Conservation (phyloP, 768 basidiomycete genomes). For the Pisolithus albus region DNA sequence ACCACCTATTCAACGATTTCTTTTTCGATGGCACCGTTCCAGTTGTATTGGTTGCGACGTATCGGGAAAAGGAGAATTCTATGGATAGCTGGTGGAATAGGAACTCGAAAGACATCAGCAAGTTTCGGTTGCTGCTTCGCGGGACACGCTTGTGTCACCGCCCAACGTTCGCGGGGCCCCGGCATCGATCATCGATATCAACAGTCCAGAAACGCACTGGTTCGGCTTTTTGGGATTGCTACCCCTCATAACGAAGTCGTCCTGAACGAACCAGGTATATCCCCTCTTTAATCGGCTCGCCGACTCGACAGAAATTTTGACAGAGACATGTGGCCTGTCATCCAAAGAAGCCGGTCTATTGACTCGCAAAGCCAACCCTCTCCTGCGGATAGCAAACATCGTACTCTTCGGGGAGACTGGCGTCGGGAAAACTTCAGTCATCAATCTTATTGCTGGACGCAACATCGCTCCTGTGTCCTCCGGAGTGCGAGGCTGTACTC, state of each 20-base stretch:
- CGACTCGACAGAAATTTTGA: conserved; percentile 12
- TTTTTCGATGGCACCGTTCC: conserved; percentile 29
- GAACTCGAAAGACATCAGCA: conserved; percentile 16
- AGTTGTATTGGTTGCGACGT: conserved; percentile 24
- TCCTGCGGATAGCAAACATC: conserved; percentile 18
- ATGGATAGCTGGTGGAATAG: conserved; percentile 20
- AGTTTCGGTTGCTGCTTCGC: conserved; percentile 17
- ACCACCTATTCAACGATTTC: conserved; percentile 26
- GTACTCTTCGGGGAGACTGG: conserved; percentile 38
- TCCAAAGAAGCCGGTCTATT: background rate
- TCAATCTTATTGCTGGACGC: conserved; percentile 33
- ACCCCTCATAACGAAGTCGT: background rate
- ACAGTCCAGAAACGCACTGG: background rate
- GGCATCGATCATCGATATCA: background rate
- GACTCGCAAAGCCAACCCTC: conserved; percentile 7
- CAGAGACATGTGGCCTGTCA: conserved; percentile 9
- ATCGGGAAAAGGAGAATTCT: conserved; percentile 21
- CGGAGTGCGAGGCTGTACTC: conserved; percentile 28
- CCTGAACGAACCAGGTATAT: background rate
- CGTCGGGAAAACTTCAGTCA: conserved; percentile 34
- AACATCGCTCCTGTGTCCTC: conserved; percentile 23
- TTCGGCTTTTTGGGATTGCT: background rate
- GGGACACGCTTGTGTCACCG: conserved; percentile 29
- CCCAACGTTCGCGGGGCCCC: conserved; percentile 8
- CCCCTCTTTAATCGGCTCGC: background rate